Conservation (phyloP, 352 stramenopile species). For the Globisporangium heterothallicum region DNA sequence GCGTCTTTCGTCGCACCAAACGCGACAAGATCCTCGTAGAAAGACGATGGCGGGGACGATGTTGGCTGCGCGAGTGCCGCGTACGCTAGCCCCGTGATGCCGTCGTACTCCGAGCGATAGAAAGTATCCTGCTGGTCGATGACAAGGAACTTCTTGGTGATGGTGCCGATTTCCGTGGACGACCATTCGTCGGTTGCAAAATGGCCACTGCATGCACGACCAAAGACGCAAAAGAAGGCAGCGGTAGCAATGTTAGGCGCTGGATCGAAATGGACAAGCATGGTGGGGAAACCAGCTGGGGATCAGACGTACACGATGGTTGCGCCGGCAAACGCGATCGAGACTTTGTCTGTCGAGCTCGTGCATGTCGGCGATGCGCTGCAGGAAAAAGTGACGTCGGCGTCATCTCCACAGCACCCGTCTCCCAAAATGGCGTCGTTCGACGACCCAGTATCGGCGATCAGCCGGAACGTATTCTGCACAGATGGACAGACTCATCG, state of each 20-base stretch:
- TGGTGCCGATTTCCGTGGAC: conserved; percentile 38
- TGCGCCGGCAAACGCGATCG: conserved; percentile 53
- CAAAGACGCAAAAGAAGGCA: too few species aligned
- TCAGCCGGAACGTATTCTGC: conserved; percentile 71
- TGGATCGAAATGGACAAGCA: too few species aligned
- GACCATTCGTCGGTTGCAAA: conserved; percentile 70
- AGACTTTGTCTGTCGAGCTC: conserved; percentile 17
- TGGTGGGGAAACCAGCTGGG: too few species aligned
- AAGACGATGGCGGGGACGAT: conserved; percentile 28
- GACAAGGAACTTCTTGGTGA: conserved; percentile 66
- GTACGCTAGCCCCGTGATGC: conserved; percentile 75
- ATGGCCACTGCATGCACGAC: conserved; percentile 33
- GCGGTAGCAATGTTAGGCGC: too few species aligned
- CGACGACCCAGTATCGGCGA: conserved; percentile 81
- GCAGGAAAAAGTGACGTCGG: conserved; percentile 58
- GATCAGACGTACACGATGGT: conserved; percentile 64
- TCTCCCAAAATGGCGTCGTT: conserved; percentile 66
- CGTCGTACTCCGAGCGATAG: conserved; percentile 68
- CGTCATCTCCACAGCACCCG: conserved; percentile 46
- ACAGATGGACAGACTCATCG: not conserved
- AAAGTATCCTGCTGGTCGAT: conserved; percentile 76
- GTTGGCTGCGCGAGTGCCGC: conserved; percentile 40
- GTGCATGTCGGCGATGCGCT: conserved; percentile 56
- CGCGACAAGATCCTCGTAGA: conserved; percentile 51
- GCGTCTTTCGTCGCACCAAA: conserved; percentile 35